Percentiles rank a stretch among this genome's conserved stretches.
Evolutionary conservation across 2,329 filamentous ascomycete species (phyloP).

Genomic region (Fusarium sp.): DNA sequence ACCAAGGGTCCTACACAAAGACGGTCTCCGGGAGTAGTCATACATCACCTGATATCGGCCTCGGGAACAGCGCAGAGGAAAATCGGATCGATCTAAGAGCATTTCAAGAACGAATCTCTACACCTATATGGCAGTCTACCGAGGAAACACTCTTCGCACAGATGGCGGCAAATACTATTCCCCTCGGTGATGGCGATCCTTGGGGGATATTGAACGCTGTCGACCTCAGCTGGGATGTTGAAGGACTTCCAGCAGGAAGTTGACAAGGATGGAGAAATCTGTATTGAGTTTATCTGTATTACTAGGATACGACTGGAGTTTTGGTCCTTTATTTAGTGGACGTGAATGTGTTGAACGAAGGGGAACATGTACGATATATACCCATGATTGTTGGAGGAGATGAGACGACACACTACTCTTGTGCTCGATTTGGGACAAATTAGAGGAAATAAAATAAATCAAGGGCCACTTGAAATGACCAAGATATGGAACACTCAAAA

Average conservation of each 20-base stretch:
- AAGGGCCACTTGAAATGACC: not conserved
- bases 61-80: constrained; percentile 51
- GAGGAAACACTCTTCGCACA: constrained; percentile 46
- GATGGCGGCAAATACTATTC: constrained; percentile 33
- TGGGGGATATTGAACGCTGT: constrained; percentile 45
- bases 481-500: not conserved
- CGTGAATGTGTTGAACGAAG: not conserved
- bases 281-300: not conserved
- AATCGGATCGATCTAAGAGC: constrained; percentile 47
- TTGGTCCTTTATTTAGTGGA: not conserved
- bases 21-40: constrained; percentile 43
- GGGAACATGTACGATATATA: constrained; percentile 34
- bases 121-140: constrained; percentile 45
- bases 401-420: constrained; percentile 22
- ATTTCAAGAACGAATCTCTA: constrained; percentile 46
- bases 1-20: constrained; percentile 33
- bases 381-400: constrained; percentile 2
- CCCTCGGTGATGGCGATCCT: constrained; percentile 37
- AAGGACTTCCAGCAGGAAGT: constrained; percentile 6
- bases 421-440: constrained; percentile 8
- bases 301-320: not conserved
- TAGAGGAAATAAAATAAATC: not conserved
- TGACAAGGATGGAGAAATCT: not conserved
- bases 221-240: constrained; percentile 39
- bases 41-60: constrained; percentile 44